Evolutionary conservation across 441 rosid genomes (phyloP).

Genomic region (Lepidium campestre): DNA sequence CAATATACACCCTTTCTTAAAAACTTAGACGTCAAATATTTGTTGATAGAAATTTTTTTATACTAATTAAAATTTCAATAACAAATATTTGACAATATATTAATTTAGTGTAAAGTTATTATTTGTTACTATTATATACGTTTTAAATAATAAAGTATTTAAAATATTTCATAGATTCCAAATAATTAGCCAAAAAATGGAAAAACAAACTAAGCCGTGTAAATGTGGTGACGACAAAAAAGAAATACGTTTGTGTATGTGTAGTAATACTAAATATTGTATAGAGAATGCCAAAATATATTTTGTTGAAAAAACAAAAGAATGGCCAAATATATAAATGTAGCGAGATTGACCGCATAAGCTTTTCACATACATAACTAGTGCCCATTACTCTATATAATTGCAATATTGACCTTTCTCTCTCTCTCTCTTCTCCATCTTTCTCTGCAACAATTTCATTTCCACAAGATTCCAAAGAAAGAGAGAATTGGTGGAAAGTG

Average conservation of each 20-base stretch:
- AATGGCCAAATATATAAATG: neutral
- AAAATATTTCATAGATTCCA: neutral
- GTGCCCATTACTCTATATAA: slow-evolving; percentile 30
- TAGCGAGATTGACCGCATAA: slow-evolving; percentile 21
- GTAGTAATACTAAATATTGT: neutral
- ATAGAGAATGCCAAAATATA: too few species aligned
- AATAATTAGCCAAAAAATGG: neutral
- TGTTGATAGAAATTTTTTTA: too few species aligned
- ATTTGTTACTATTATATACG: too few species aligned
- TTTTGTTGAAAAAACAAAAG: too few species aligned
- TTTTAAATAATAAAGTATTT: too few species aligned
- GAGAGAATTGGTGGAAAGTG: slow-evolving; percentile 89
- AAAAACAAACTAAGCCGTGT: neutral
- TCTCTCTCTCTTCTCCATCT: slow-evolving; percentile 21
- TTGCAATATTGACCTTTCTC: slow-evolving; percentile 40
- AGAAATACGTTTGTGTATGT: neutral
- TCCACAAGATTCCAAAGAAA: slow-evolving; percentile 79
- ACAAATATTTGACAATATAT: too few species aligned
- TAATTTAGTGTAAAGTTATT: too few species aligned
- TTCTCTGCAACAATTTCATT: slow-evolving; percentile 51
- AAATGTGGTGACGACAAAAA: neutral
- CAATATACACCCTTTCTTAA: too few species aligned
- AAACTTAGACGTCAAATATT: too few species aligned
- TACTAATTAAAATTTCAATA: too few species aligned
- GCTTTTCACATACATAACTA: slow-evolving; percentile 8